These are phyloP conservation scores for Solanum boliviense DNA, from an alignment of 257 asterid species.

Conservation along the genomic window DNA sequence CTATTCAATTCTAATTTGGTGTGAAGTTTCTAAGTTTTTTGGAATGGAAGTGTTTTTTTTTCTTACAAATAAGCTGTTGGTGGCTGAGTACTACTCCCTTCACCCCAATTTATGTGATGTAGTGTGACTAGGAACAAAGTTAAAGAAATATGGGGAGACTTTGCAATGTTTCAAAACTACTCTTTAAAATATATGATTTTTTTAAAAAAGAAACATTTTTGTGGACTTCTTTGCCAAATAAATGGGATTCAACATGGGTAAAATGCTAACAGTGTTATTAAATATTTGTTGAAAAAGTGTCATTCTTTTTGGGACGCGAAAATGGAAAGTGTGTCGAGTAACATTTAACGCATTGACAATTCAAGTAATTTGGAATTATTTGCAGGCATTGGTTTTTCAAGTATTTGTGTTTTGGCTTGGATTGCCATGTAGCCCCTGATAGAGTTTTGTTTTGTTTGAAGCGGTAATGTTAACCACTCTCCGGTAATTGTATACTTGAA, in stretches of 20 bases:
- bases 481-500: not conserved
- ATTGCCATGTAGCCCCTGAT: not conserved
- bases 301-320: not conserved
- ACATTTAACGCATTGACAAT: not conserved
- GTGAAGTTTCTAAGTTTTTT: not conserved
- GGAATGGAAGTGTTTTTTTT: not conserved
- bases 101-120: not conserved
- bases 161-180: not conserved
- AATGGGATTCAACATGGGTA: not conserved
- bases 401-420: not conserved
- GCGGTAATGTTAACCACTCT: not conserved
- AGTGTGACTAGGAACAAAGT: not conserved
- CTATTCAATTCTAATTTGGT: not conserved
- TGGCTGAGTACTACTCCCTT: not conserved
- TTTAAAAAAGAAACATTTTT: not conserved
- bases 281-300: not conserved
- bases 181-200: not conserved
- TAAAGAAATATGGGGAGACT: not conserved
- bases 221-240: not conserved
- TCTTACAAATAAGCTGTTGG: not conserved
- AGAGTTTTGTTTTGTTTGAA: not conserved
- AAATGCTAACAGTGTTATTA: not conserved
- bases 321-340: not conserved
- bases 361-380: not conserved
- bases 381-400: not conserved